Percentiles rank a stretch among this genome's conserved stretches.
Conservation (phyloP, 1,139 yeast species). For the Hemisphaericaspora subhashii region DNA sequence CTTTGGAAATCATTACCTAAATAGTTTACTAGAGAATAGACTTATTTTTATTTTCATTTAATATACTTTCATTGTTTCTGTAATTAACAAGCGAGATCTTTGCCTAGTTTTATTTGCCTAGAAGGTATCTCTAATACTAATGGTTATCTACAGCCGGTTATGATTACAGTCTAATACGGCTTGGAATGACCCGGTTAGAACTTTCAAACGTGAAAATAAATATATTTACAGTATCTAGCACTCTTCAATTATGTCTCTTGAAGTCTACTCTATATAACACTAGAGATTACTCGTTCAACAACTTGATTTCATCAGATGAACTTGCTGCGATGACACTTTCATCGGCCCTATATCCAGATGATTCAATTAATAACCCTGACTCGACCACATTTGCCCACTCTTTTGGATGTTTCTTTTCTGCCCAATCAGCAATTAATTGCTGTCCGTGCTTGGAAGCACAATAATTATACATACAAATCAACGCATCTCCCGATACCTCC, state of each 20-base stretch:
- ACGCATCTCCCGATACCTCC: constrained; percentile 47
- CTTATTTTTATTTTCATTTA: too few relatives aligned
- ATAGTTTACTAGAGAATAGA: too few relatives aligned
- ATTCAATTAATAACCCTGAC: constrained; percentile 40
- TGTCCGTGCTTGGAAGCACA: constrained; percentile 53
- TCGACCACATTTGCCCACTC: constrained; percentile 48
- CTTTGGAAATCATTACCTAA: too few relatives aligned
- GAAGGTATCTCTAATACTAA: too few relatives aligned
- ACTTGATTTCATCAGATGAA: neutral
- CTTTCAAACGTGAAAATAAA: too few relatives aligned
- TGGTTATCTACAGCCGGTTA: too few relatives aligned
- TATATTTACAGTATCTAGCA: neutral
- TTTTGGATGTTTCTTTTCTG: constrained; percentile 38
- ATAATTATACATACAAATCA: constrained; percentile 62
- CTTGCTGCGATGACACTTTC: constrained; percentile 17
- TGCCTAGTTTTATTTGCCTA: too few relatives aligned
- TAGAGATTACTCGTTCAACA: neutral
- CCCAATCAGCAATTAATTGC: constrained; percentile 53
- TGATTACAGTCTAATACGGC: too few relatives aligned
- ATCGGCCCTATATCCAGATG: constrained; percentile 35
- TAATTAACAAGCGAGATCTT: too few relatives aligned
- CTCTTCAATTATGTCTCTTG: too few relatives aligned
- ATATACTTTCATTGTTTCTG: too few relatives aligned
- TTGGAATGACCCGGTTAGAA: too few relatives aligned
- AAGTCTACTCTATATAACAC: neutral